phyloP scores from a whole-genome alignment of 148 eudicot species.

The Euryodendron excelsum region DNA sequence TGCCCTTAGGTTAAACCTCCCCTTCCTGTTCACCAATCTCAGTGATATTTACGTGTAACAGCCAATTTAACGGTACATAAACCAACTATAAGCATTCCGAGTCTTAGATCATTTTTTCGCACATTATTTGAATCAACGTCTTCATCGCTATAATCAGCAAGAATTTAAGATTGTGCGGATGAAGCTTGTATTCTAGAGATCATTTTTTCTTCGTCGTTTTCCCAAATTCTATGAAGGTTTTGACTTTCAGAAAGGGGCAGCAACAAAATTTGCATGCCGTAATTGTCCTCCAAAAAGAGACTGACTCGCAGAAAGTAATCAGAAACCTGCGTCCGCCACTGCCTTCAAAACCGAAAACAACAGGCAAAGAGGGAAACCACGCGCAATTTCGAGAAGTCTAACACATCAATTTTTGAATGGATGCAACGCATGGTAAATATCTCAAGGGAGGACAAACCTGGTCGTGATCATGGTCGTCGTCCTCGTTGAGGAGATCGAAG shows the following conservation, averaged over 20 bases:
- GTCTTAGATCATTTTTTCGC: too few relatives aligned
- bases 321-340: not conserved
- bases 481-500: slow-evolving; percentile 44
- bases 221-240: not conserved
- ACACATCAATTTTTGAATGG: not conserved
- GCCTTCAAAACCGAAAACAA: not conserved
- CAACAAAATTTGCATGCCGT: too few relatives aligned
- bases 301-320: not conserved
- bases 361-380: not conserved
- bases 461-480: slow-evolving; percentile 16
- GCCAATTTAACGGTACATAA: too few relatives aligned
- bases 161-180: not conserved
- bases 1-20: too few relatives aligned
- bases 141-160: too few relatives aligned
- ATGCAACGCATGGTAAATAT: not conserved
- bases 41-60: too few relatives aligned
- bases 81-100: too few relatives aligned
- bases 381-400: not conserved
- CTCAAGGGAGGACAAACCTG: slow-evolving; percentile 14
- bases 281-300: not conserved
- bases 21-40: too few relatives aligned
- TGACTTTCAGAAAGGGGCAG: not conserved
- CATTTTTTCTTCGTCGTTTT: not conserved
- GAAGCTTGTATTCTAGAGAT: not conserved
- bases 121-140: too few relatives aligned